phyloP scores from a whole-genome alignment of 73 alveolate genomes.

The Paramecium octaurelia region DNA sequence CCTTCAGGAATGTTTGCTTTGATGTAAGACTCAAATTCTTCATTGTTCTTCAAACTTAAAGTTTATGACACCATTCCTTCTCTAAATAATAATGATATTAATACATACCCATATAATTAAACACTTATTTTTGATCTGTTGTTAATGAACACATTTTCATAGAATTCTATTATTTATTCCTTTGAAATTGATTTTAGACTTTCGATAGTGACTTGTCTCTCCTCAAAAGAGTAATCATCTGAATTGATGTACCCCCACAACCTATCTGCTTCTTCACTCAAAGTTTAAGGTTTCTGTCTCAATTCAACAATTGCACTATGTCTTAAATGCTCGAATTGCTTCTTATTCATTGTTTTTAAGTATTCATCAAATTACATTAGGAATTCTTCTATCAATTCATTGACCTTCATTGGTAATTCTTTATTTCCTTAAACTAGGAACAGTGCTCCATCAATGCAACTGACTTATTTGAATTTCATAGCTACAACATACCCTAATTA shows the following conservation, averaged over 20 bases:
- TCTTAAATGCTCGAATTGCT: background rate
- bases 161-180: background rate
- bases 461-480: background rate
- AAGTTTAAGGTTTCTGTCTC: background rate
- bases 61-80: constrained; percentile 31
- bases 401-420: constrained; percentile 1
- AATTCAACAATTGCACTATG: constrained; percentile 17
- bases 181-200: background rate
- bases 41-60: background rate
- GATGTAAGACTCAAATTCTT: background rate
- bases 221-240: background rate
- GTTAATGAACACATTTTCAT: background rate
- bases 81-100: background rate
- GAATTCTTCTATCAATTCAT: background rate
- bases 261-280: constrained; percentile 15
- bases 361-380: background rate
- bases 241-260: background rate
- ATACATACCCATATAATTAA: constrained; percentile 33
- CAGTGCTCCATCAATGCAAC: constrained; percentile 37
- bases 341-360: background rate
- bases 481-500: constrained; percentile 45
- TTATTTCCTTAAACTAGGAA: background rate
- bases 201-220: background rate
- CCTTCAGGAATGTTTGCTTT: background rate
- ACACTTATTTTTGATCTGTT: constrained; percentile 1